Percentiles rank a stretch among this genome's conserved stretches.
Conservation (phyloP, 129 eudicot genomes). For the Rutidosis leptorrhynchoides region DNA sequence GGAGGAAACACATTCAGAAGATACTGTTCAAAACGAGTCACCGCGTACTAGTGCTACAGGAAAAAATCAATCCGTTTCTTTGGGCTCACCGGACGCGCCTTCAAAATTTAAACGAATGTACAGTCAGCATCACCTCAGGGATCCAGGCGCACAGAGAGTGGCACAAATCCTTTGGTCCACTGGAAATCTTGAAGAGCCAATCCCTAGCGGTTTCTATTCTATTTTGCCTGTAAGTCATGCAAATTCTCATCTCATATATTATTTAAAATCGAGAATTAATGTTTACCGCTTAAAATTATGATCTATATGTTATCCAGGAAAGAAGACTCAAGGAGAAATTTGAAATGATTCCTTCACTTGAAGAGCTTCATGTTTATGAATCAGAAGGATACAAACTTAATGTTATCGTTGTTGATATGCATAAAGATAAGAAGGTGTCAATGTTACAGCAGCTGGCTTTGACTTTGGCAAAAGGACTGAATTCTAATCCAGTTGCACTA, state of each 20-base stretch:
- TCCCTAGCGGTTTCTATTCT: slow-evolving; percentile 72
- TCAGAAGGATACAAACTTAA: slow-evolving; percentile 58
- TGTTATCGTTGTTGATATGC: slow-evolving; percentile 61
- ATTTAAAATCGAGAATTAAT: background rate
- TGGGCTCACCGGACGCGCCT: slow-evolving; percentile 36
- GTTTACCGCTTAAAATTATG: background rate
- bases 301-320: slow-evolving; percentile 44
- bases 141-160: slow-evolving; percentile 40
- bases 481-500: slow-evolving; percentile 53
- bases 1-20: slow-evolving; percentile 49
- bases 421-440: slow-evolving; percentile 73
- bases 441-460: slow-evolving; percentile 77
- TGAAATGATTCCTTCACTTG: slow-evolving; percentile 67
- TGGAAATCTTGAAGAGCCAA: slow-evolving; percentile 64
- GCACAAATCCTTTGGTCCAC: slow-evolving; percentile 73
- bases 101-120: slow-evolving; percentile 36
- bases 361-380: slow-evolving; percentile 59
- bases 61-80: slow-evolving; percentile 30
- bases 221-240: slow-evolving; percentile 49
- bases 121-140: slow-evolving; percentile 41
- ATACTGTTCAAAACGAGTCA: slow-evolving; percentile 26
- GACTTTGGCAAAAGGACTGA: slow-evolving; percentile 63
- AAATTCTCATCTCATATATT: background rate
- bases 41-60: slow-evolving; percentile 14
- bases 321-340: slow-evolving; percentile 78